Evolutionary conservation across 1,139 yeast genomes (phyloP).

Genomic region (Pichia sp.): DNA sequence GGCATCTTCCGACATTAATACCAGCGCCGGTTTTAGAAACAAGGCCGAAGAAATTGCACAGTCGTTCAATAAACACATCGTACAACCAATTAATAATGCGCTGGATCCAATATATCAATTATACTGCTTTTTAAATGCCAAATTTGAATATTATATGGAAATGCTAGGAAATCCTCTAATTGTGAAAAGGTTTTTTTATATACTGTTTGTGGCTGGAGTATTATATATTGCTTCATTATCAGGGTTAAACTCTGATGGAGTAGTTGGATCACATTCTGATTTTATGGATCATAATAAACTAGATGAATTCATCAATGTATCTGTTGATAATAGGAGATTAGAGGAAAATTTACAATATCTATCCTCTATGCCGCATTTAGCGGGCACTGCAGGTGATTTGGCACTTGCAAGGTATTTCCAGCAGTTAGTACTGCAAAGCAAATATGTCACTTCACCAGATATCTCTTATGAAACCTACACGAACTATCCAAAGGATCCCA

Average conservation of each 20-base stretch:
- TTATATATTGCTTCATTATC: constrained; percentile 52
- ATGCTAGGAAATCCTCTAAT: constrained; percentile 81
- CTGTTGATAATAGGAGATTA: constrained; percentile 50
- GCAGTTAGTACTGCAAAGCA: constrained; percentile 47
- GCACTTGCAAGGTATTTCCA: constrained; percentile 60
- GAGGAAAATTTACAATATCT: constrained; percentile 68
- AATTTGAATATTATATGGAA: constrained; percentile 50
- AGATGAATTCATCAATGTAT: constrained; percentile 37
- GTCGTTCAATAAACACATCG: constrained; percentile 36
- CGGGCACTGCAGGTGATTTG: constrained; percentile 83
- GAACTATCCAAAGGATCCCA: constrained; percentile 43
- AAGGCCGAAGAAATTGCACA: constrained; percentile 23
- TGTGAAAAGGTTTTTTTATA: constrained; percentile 67
- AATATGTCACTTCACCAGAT: constrained; percentile 43
- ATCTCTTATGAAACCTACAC: constrained; percentile 45
- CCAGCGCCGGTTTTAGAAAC: constrained; percentile 1
- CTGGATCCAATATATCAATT: constrained; percentile 65
- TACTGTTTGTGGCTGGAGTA: constrained; percentile 49
- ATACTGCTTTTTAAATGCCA: constrained; percentile 35
- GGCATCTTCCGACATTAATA: background rate
- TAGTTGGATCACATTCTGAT: constrained; percentile 37
- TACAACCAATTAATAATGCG: constrained; percentile 46
- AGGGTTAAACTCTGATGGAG: constrained; percentile 37
- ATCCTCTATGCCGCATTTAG: constrained; percentile 75
- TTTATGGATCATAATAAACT: constrained; percentile 54